Evolutionary conservation across 306 rosid genomes (phyloP), one percentile per base, ranked within the genome.

Genomic region (Mimosa bimucronata): DNA sequence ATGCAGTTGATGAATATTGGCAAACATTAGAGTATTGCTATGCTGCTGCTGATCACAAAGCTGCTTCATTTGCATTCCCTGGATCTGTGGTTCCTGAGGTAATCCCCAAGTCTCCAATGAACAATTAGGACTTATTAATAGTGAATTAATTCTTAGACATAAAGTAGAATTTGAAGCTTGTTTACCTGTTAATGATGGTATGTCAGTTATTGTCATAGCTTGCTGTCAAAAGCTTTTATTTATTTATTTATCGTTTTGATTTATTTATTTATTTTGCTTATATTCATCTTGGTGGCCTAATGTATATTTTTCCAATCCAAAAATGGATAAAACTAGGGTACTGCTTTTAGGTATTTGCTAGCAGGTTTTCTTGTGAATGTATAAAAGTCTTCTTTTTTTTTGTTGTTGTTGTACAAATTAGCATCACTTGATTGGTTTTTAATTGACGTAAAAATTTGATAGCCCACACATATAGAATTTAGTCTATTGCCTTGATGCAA

Each of bases 71-170:
- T 87, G 98, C 99, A 73, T 95, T 95, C 83, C 99, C 99, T 84
- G 98, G 98, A 77, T 90, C 96, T 73, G 86, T 89, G 68, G 99
- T 95, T 76, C 88, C 67, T 41, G 99, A 91, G 97, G 99, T 95
- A 88, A 75, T 84, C 62, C 57, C 42, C 26, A 71, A 64, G 44
- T 67, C 61, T 77, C 44, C 46, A 2, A 66, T 18, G 46, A 62
- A 64, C 77, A 78, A 30, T 74, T 83, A 9, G 66, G 57, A 34
- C 7, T 79, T 72, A 76, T 72, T 18, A 41, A 72, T 42, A 44
- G 46, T 69, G 68, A 60, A 71, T 10, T 57, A 23, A 57, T 57
- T 57, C 65, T 23, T 23, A 10, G 65, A 25, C 16, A 10, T 0
- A 57, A 57, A 23, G 1, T 52, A 25, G 15, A 23, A 57, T 11